Evolutionary conservation across 2,329 filamentous ascomycete species (phyloP), one percentile per base, ranked within the genome.

Genomic region (Penicillium olsonii): DNA sequence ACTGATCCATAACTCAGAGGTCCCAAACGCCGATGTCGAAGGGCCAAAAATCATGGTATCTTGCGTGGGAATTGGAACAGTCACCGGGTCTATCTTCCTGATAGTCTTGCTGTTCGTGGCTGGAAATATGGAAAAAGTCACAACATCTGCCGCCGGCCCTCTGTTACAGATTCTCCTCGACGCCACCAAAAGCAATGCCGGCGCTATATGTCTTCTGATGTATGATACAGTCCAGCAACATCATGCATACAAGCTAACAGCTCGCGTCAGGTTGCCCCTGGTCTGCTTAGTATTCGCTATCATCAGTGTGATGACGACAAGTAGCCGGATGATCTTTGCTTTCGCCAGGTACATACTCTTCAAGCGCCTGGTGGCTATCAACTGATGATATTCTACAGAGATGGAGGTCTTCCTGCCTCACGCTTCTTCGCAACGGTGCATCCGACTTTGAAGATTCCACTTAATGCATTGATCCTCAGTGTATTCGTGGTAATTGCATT

Each of bases 41-140:
- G 84, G 83, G 0, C 84, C 84, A 2, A 79, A 79, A 52, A 84
- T 87, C 48, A 85, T 87, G 83, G 74, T 87, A 2, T 77, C 77
- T 45, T 85, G 82, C 51, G 82, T 85, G 18, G 72, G 73, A 2
- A 87, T 87, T 34, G 84, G 84, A 2, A 81, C 81, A 18, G 70
- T 78, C 5, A 85, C 84, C 0, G 84, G 84, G 0, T 84, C 83
- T 45, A 67, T 85, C 46, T 87, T 86, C 59, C 67, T 87, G 11
- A 75, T 79, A 37, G 79, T 83, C 26, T 71, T 87, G 0, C 76
- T 88, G 0, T 87, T 87, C 46, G 83, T 84, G 35, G 74, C 84
- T 12, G 78, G 78, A 2, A 76, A 85, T 49, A 74, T 84, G 42
- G 70, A 81, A 24, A 65, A 69, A 1, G 80, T 85, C 45, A 83